Base-by-base conservation (phyloP, 148 eudicot genomes). In the Vaccinium corymbosum region DNA sequence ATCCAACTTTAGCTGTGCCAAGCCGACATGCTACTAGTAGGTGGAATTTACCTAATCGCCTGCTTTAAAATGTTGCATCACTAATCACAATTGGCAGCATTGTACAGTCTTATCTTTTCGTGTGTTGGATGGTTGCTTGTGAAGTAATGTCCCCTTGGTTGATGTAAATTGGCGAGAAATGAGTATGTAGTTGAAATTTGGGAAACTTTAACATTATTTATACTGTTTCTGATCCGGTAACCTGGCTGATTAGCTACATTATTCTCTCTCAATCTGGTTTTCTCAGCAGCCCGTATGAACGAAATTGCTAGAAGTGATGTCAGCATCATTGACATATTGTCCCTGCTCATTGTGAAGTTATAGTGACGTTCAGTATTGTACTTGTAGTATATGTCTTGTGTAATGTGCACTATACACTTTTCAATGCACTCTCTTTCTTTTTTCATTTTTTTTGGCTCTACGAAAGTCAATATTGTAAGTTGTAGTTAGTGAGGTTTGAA, bases 381-480 rank as follows among this genome's bases (percentile, higher is more conserved):
- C 22, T 49, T 51, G 12, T 49, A 15, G 57, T 12, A 5, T 27
- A 76, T 51, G 80, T 13, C 52, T 51, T 16, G 1, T 16, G 13
- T 46, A 22, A 16, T 29, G 68, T 56, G 66, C 49, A 55, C 15
- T 27, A 32, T 55, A 53, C 15, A 16, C 13, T 55, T 79, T 35
- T 49, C 19, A 56, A 35, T 38, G 3, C 68, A 80, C 72, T 55
- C 25, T 91, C 22, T 89, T 90, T 64, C 6, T 6, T 42, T 42
- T 42, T 4, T 35, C 38, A 35, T 35, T 4, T 42, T 42, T 42
- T 42, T 42, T 42, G 4, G 46, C 46, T 42, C 46, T 0, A 42
- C 46, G 46, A 42, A 42, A 42, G 46, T 42, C 46, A 42, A 6
- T 42, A 42, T 42, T 42, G 46, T 42, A 42, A 42, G 46, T 42